Base-by-base conservation (phyloP, 345 rosid species). In the Kandelia obovata region DNA sequence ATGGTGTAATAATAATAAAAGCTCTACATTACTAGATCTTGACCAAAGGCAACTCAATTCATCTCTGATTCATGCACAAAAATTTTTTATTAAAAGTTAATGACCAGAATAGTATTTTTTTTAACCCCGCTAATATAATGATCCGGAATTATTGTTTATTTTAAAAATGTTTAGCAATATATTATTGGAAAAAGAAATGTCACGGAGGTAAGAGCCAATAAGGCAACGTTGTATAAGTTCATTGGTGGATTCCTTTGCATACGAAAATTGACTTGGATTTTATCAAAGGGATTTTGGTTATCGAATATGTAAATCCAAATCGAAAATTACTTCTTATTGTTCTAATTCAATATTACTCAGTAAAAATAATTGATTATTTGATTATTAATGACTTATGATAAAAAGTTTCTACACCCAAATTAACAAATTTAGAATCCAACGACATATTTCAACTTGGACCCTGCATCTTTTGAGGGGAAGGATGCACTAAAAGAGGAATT, bases 31-130 rank as follows among this genome's bases (percentile, higher is more conserved):
- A 32, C 21, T 19, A 37, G 27, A 16, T 21, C 61, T 64, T 73
- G 72, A 70, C 81, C 53, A 15, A 31, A 58, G 16, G 32, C 73
- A 68, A 39, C 61, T 64, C 73, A 68, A 43, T 57, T 64, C 15
- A 37, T 15, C 72, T 66, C 25, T 4, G 63, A 52, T 16, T 19
- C 62, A 53, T 61, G 46, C 71, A 66, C 61, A 64, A 17, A 70
- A 53, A 30, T 56, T 56, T 53, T 43, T 23, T 7, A 30, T 53
- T 6, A 58, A 51, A 55, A 55, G 17, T 23, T 34, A 11, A 23
- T 10, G 15, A 4, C 60, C 60, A 11, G 13, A 43, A 43, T 43
- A 43, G 13, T 11, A 15, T 34, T 66, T 53, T 23, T 23, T 53
- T 30, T 20, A 1, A 21, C 59, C 16, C 28, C 9, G 4, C 9